A percentile compares a stretch with the other conserved stretches of the same genome.
phyloP scores from a whole-genome alignment of 495 filamentous ascomycete genomes.

The Xylaria flabelliformis region DNA sequence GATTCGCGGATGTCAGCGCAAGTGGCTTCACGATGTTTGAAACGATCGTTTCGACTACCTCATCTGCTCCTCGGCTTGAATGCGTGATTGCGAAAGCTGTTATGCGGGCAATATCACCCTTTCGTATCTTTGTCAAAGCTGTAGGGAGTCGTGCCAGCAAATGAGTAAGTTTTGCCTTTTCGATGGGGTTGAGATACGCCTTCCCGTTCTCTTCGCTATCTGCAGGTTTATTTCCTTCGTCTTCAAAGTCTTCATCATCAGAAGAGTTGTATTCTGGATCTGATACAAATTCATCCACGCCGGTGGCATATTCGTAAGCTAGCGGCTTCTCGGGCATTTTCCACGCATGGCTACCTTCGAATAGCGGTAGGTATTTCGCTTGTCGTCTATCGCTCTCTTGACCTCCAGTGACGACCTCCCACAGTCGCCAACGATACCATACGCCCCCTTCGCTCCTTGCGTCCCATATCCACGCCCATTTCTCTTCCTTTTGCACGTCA shows the following conservation, averaged over 20 bases:
- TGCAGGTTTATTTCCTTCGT: slow-evolving; percentile 67
- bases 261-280: slow-evolving; percentile 86
- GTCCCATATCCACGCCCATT: slow-evolving; percentile 96
- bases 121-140: slow-evolving; percentile 73
- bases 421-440: slow-evolving; percentile 91
- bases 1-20: slow-evolving; percentile 65
- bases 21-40: slow-evolving; percentile 79
- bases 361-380: slow-evolving; percentile 62
- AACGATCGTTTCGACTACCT: slow-evolving; percentile 87
- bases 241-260: slow-evolving; percentile 85
- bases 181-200: slow-evolving; percentile 80
- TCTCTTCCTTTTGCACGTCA: slow-evolving; percentile 80
- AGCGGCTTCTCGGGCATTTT: slow-evolving; percentile 68
- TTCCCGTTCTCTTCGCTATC: slow-evolving; percentile 65
- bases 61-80: slow-evolving; percentile 76
- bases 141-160: slow-evolving; percentile 82
- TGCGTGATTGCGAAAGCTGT: slow-evolving; percentile 91
- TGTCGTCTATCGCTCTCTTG: slow-evolving; percentile 41
- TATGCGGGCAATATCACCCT: slow-evolving; percentile 85
- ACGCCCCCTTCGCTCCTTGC: slow-evolving; percentile 77
- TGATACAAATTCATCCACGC: slow-evolving; percentile 76
- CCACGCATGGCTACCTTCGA: slow-evolving; percentile 76
- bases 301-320: slow-evolving; percentile 76
- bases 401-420: slow-evolving; percentile 75
- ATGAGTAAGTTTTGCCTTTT: slow-evolving; percentile 82